Evolutionary conservation across 805 yeast genomes (phyloP), one percentile per base, ranked within the genome.

Genomic region (Barnettozyma pratensis): DNA sequence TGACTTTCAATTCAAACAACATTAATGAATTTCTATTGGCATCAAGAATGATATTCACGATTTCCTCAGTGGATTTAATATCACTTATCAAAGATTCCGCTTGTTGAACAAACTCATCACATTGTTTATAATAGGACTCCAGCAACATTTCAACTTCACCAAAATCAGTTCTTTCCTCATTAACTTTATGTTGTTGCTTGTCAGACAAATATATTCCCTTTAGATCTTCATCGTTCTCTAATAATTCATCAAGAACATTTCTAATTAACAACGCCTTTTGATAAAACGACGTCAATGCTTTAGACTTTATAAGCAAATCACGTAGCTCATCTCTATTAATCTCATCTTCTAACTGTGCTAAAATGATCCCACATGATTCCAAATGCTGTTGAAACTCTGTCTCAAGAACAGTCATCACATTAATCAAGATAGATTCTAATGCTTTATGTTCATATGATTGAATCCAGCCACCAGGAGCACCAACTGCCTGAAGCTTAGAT

Each of bases 51-150:
- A 91, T 90, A 61, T 90, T 90, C 50, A 88, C 91, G 61, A 91
- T 87, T 59, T 91, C 97, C 62, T 90, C 97, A 0, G 97, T 91
- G 12, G 94, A 87, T 60, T 81, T 82, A 57, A 91, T 88, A 61
- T 91, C 96, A 56, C 82, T 83, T 25, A 87, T 79, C 48, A 90
- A 69, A 4, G 92, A 83, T 40, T 87, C 96, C 0, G 96, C 83
- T 57, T 87, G 92, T 65, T 91, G 97, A 6, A 90, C 97, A 56
- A 86, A 82, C 68, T 91, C 97, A 61, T 91, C 97, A 62, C 92
- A 85, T 58, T 90, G 97, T 50, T 86, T 85, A 66, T 87, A 90
- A 67, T 91, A 91, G 0, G 96, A 80, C 61, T 91, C 97, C 25
- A 91, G 64, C 44, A 91, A 72, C 83, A 90, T 85, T 65, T 91